Conservation (phyloP, 2,329 filamentous ascomycete species). For the Rhinocladiella mackenziei region DNA sequence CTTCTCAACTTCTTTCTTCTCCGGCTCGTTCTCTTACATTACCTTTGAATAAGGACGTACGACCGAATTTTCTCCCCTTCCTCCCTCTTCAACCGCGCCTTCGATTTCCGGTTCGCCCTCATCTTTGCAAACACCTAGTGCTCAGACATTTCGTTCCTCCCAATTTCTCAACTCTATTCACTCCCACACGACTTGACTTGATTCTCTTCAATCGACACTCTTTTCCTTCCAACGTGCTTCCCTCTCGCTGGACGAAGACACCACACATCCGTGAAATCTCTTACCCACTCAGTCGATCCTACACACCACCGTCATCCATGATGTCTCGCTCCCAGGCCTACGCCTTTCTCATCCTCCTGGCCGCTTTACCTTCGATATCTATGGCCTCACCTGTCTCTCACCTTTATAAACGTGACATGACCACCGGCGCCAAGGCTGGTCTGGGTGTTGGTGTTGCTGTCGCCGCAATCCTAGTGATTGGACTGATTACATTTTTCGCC, state of each 20-base stretch:
- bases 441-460: slow-evolving; percentile 29
- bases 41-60: slow-evolving; percentile 18
- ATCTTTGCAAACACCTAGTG: not conserved
- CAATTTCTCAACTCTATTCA: slow-evolving; percentile 6
- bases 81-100: not conserved
- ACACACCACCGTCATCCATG: slow-evolving; percentile 9
- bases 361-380: slow-evolving; percentile 13
- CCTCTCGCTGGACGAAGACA: slow-evolving; percentile 19
- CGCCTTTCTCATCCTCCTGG: slow-evolving; percentile 9
- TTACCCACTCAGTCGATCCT: not conserved
- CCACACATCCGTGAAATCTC: not conserved
- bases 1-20: slow-evolving; percentile 3
- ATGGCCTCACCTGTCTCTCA: slow-evolving; percentile 19
- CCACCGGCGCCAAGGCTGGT: slow-evolving; percentile 28
- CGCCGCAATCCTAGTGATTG: slow-evolving; percentile 18
- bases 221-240: not conserved
- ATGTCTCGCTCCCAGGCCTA: slow-evolving; percentile 10
- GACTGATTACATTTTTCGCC: slow-evolving; percentile 25
- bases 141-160: slow-evolving; percentile 3
- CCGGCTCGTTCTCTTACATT: slow-evolving; percentile 8
- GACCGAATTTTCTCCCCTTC: slow-evolving; percentile 1
- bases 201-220: not conserved
- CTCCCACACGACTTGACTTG: not conserved
- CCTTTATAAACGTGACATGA: slow-evolving; percentile 24
- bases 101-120: slow-evolving; percentile 3